Evolutionary conservation across 129 eudicot species (phyloP).

Genomic region (Pittosporum tobira): DNA sequence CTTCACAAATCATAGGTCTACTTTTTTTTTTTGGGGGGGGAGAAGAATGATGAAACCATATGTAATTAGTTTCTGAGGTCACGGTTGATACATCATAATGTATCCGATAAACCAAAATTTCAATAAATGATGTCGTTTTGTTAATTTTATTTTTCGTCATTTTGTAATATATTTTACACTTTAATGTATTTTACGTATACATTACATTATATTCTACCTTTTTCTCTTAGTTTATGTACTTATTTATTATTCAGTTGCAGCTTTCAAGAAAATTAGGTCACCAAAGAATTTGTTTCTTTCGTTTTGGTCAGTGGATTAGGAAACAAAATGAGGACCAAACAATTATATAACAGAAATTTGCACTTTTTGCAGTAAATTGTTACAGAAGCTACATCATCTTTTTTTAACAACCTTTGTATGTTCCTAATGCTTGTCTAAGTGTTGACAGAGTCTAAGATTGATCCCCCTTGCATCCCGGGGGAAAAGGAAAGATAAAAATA

Average conservation of each 20-base stretch:
- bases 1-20: not conserved
- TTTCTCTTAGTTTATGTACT: too few relatives aligned
- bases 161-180: too few relatives aligned
- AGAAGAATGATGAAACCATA: too few relatives aligned
- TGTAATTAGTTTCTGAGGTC: too few relatives aligned
- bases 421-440: constrained; percentile 1
- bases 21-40: too few relatives aligned
- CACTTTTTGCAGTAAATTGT: constrained; percentile 5
- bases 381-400: not conserved
- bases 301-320: not conserved
- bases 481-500: too few relatives aligned
- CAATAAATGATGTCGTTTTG: too few relatives aligned
- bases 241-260: not conserved
- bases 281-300: constrained; percentile 3
- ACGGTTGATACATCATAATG: too few relatives aligned
- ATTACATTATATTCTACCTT: too few relatives aligned
- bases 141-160: too few relatives aligned
- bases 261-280: constrained; percentile 4
- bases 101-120: too few relatives aligned
- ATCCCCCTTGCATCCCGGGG: not conserved
- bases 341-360: not conserved
- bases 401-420: not conserved
- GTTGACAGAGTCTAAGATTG: not conserved
- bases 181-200: too few relatives aligned
- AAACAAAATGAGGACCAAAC: constrained; percentile 7